Evolutionary conservation across 2,329 filamentous ascomycete genomes (phyloP).

Genomic region (Fusarium nisikadoi): DNA sequence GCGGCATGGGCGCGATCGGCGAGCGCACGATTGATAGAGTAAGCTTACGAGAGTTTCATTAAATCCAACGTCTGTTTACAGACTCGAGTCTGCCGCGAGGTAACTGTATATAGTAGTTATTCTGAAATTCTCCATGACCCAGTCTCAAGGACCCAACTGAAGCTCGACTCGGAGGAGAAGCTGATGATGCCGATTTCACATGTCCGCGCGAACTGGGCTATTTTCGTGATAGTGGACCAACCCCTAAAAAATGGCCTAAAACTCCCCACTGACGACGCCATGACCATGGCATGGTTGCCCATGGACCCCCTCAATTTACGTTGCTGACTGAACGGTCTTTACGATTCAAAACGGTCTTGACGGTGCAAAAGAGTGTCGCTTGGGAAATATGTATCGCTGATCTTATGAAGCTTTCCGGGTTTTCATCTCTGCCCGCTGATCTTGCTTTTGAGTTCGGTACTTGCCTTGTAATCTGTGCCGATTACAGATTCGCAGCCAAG

Average conservation of each 20-base stretch:
- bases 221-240: neutral
- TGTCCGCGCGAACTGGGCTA: neutral
- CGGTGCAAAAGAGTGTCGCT: neutral
- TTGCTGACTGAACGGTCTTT: neutral
- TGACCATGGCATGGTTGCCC: neutral
- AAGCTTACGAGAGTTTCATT: neutral
- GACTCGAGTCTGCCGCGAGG: too few species aligned
- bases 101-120: neutral
- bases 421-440: neutral
- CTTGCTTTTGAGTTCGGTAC: constrained; percentile 12
- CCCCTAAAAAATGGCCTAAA: neutral
- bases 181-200: neutral
- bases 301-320: neutral
- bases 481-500: neutral
- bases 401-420: neutral
- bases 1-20: neutral
- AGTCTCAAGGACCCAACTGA: neutral
- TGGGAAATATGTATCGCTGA: neutral
- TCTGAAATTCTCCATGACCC: neutral
- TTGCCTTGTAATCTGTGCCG: neutral
- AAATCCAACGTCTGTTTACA: neutral
- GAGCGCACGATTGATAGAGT: neutral
- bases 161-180: neutral
- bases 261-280: neutral
- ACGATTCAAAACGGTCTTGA: neutral